Evolutionary conservation across 2,329 filamentous ascomycete species (phyloP).

Genomic region (Sclerotiophoma versabilis): DNA sequence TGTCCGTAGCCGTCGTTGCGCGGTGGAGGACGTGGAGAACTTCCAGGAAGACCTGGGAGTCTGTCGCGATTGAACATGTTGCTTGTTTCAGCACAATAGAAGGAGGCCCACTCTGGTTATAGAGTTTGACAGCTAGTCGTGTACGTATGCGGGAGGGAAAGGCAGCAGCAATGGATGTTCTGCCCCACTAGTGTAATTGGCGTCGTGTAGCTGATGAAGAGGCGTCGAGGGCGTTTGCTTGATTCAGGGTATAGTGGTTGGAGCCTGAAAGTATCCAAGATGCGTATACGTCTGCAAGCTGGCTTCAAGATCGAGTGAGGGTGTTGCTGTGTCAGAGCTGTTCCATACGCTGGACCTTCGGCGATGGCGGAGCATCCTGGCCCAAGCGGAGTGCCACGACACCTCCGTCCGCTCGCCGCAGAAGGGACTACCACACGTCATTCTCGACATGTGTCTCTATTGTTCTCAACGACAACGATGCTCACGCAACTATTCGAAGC

Average conservation of each 20-base stretch:
- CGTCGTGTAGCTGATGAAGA: not conserved
- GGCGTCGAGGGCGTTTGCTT: not conserved
- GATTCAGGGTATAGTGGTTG: not conserved
- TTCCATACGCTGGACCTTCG: conserved; percentile 16
- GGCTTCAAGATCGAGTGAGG: conserved; percentile 9
- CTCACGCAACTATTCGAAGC: not conserved
- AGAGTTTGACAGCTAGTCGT: not conserved
- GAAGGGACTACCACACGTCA: conserved; percentile 5
- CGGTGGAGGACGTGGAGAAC: conserved; percentile 51
- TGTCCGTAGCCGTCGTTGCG: conserved; percentile 54
- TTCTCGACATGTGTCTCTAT: not conserved
- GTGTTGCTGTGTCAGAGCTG: conserved; percentile 28
- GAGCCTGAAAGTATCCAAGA: not conserved
- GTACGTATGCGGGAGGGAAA: conserved; percentile 23
- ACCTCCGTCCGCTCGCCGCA: conserved; percentile 17
- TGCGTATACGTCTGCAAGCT: conserved; percentile 1
- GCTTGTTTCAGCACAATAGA: not conserved
- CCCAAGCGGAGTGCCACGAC: conserved; percentile 14
- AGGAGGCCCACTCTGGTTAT: not conserved
- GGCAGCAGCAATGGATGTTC: conserved; percentile 16
- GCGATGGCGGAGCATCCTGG: conserved; percentile 12
- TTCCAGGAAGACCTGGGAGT: conserved; percentile 55
- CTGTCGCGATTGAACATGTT: conserved; percentile 66
- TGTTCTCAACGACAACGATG: not conserved
- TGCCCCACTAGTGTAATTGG: conserved; percentile 9